Conservation (phyloP, 306 rosid species). For the Cicer judaicum region DNA sequence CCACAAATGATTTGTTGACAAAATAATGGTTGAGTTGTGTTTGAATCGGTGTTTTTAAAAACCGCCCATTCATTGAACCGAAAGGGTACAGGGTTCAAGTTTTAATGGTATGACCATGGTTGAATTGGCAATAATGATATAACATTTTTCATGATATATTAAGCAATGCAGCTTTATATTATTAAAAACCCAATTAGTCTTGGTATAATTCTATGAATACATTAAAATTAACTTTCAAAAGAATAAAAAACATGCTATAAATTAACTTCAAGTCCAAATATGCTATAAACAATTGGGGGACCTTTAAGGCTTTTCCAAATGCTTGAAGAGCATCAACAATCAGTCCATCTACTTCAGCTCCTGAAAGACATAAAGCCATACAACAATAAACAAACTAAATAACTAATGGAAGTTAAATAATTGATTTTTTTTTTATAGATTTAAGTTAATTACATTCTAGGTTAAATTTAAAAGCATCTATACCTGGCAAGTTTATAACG, state of each 20-base stretch:
- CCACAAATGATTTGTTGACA: neutral
- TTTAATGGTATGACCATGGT: neutral
- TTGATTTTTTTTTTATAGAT: constrained; percentile 14
- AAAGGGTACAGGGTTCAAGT: neutral
- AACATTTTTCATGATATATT: neutral
- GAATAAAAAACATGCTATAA: neutral
- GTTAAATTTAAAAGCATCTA: constrained; percentile 33
- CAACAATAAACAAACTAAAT: constrained; percentile 36
- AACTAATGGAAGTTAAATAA: constrained; percentile 4
- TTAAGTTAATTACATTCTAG: constrained; percentile 23
- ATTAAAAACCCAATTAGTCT: neutral
- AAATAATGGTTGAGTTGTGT: constrained; percentile 22
- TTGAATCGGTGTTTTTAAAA: neutral
- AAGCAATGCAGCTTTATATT: neutral
- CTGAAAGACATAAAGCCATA: constrained; percentile 52
- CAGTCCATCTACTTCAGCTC: constrained; percentile 62
- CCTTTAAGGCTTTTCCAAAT: constrained; percentile 75
- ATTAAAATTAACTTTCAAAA: neutral
- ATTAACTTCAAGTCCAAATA: neutral
- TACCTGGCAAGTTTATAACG: constrained; percentile 73
- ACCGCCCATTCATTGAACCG: neutral
- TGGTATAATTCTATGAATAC: neutral
- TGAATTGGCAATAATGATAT: neutral
- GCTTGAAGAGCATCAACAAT: constrained; percentile 79
- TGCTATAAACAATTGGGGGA: constrained; percentile 41